Evolutionary conservation across 768 basidiomycete genomes (phyloP).

Genomic region (Pleurotus tuber-regium): DNA sequence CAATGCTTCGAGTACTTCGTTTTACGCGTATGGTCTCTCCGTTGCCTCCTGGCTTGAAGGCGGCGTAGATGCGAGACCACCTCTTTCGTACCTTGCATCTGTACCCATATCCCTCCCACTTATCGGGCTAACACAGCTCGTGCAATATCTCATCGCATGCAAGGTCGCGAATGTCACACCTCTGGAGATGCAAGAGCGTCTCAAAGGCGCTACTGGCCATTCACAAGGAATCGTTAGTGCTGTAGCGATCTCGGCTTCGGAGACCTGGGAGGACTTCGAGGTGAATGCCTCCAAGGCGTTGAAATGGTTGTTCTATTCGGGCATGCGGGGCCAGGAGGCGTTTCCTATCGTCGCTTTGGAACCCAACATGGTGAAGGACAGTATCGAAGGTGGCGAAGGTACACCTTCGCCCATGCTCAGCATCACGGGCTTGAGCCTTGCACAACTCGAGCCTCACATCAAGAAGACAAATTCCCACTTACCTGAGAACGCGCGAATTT

Average conservation of each 20-base stretch:
- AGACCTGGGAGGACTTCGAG: slow-evolving; percentile 69
- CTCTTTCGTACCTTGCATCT: slow-evolving; percentile 84
- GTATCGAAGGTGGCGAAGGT: slow-evolving; percentile 91
- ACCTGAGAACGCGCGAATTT: slow-evolving; percentile 71
- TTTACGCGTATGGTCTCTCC: slow-evolving; percentile 81
- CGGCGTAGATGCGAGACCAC: slow-evolving; percentile 57
- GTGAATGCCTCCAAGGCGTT: slow-evolving; percentile 80
- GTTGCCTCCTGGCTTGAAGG: slow-evolving; percentile 83
- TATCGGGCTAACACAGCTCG: slow-evolving; percentile 94
- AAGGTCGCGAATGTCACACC: slow-evolving; percentile 75
- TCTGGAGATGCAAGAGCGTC: slow-evolving; percentile 70
- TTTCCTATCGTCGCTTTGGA: slow-evolving; percentile 93
- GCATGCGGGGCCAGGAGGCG: slow-evolving; percentile 88
- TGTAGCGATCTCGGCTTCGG: slow-evolving; percentile 81
- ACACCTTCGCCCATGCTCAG: slow-evolving; percentile 92
- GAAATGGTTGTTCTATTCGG: slow-evolving; percentile 91
- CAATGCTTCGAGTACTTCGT: slow-evolving; percentile 40
- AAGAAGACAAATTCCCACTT: slow-evolving; percentile 86
- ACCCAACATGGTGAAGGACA: slow-evolving; percentile 82
- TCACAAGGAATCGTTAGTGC: slow-evolving; percentile 97
- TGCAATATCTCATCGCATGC: slow-evolving; percentile 85
- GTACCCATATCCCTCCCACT: slow-evolving; percentile 93
- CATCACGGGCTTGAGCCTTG: slow-evolving; percentile 75
- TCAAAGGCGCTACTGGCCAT: slow-evolving; percentile 92
- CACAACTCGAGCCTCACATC: slow-evolving; percentile 79